A percentile compares a stretch with the other conserved stretches of the same genome.
Conservation (phyloP, 2,329 filamentous ascomycete species). For the Amylocarpus encephaloides region DNA sequence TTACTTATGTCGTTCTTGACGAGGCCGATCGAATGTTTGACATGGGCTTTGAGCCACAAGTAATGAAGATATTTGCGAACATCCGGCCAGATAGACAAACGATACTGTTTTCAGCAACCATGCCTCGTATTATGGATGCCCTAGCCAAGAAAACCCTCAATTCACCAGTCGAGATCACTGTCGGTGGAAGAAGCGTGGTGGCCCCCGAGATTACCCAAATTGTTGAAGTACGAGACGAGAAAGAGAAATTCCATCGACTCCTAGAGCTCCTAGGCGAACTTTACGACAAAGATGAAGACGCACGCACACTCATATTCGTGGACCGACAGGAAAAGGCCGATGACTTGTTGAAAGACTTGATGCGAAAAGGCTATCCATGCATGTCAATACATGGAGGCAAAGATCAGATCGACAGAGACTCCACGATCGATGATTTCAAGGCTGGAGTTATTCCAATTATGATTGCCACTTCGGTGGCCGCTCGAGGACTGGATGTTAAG, state of each 20-base stretch:
- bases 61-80: slow-evolving; percentile 92
- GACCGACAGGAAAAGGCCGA: slow-evolving; percentile 89
- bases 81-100: slow-evolving; percentile 90
- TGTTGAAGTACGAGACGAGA: slow-evolving; percentile 79
- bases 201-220: slow-evolving; percentile 91
- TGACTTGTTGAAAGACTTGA: slow-evolving; percentile 67
- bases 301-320: slow-evolving; percentile 83
- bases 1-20: slow-evolving; percentile 91
- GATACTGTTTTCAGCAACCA: slow-evolving; percentile 92
- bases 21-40: slow-evolving; percentile 99
- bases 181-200: slow-evolving; percentile 81
- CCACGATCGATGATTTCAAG: slow-evolving; percentile 90
- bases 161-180: slow-evolving; percentile 83
- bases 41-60: slow-evolving; percentile 98
- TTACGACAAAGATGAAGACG: slow-evolving; percentile 82
- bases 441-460: slow-evolving; percentile 82
- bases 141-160: slow-evolving; percentile 82
- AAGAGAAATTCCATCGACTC: slow-evolving; percentile 75
- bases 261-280: slow-evolving; percentile 82
- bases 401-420: slow-evolving; percentile 88
- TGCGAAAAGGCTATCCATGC: slow-evolving; percentile 81
- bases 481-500: slow-evolving; percentile 91
- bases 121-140: slow-evolving; percentile 87
- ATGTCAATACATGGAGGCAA: slow-evolving; percentile 93
- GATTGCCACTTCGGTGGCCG: slow-evolving; percentile 91